A percentile compares a stretch with the other conserved stretches of the same genome.
Conservation (phyloP, 1,139 yeast species). For the Geotrichum cucujoidarum region DNA sequence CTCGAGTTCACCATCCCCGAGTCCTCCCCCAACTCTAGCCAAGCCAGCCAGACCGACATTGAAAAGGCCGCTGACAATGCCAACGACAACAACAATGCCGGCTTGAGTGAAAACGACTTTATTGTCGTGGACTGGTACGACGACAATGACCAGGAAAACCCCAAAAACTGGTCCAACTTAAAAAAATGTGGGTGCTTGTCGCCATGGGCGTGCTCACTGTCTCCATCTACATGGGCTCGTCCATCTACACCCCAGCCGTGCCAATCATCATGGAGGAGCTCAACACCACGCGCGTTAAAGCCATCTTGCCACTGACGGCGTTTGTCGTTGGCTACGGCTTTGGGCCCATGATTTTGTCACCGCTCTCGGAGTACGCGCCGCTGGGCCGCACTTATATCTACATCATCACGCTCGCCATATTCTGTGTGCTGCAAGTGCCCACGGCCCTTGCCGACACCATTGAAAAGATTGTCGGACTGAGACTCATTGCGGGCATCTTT, state of each 20-base stretch:
- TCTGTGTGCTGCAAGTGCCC: constrained; percentile 52
- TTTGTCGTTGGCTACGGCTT: constrained; percentile 56
- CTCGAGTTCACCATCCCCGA: constrained; percentile 19
- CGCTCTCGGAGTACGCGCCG: constrained; percentile 48
- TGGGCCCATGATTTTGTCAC: constrained; percentile 53
- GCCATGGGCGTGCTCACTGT: constrained; percentile 46
- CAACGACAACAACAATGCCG: constrained; percentile 4
- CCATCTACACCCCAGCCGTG: constrained; percentile 57
- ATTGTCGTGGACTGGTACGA: constrained; percentile 43
- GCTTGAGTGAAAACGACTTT: constrained; percentile 5
- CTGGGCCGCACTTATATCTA: constrained; percentile 55
- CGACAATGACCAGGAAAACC: constrained; percentile 53
- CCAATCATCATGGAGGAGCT: constrained; percentile 43
- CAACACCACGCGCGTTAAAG: constrained; percentile 42
- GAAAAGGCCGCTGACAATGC: not conserved
- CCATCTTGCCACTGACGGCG: constrained; percentile 49
- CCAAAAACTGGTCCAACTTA: constrained; percentile 49
- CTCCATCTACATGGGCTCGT: constrained; percentile 56
- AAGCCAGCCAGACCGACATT: not conserved
- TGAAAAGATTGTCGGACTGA: constrained; percentile 48
- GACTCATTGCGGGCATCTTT: constrained; percentile 75
- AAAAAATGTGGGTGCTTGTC: constrained; percentile 41
- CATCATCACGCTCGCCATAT: constrained; percentile 47
- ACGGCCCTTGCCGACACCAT: constrained; percentile 48
- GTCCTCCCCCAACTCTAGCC: not conserved